Base-by-base conservation (phyloP, 2,329 filamentous ascomycete genomes). In the Xylaria hypoxylon region DNA sequence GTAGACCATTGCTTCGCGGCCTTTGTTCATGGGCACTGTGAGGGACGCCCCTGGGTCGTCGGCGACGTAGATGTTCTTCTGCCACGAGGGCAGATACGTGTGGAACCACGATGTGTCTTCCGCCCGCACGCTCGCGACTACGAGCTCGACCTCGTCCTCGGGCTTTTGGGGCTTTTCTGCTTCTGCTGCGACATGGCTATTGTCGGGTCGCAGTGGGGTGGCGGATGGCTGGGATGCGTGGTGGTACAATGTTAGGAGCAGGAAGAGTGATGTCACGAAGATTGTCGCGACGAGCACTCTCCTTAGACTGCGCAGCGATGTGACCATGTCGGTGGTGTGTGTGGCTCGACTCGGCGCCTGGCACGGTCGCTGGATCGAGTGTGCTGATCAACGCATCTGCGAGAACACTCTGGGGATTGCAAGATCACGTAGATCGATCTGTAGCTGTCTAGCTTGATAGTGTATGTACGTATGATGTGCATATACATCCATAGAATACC, bases 31-130 rank as follows among this genome's bases (percentile, higher is more conserved):
- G 2, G 82, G 78, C 15, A 88, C 84, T 0, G 82, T 85, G 68
- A 86, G 76, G 22, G 78, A 67, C 2, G 84, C 83, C 5, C 68
- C 69, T 35, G 80, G 77, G 70, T 86, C 80, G 70, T 89, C 82
- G 58, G 85, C 84, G 28, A 86, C 80, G 73, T 88, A 88, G 64
- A 87, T 80, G 65, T 80, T 85, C 73, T 83, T 82, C 65, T 81
- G 79, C 85, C 85, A 87, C 52, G 79, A 77, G 22, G 77, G 77
- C 2, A 84, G 75, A 68, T 80, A 77, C 47, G 77, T 72, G 58
- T 79, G 68, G 8, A 84, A 74, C 83, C 83, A 85, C 17, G 79
- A 71, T 2, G 75, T 75, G 62, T 79, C 72, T 56, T 80, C 77
- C 1, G 60, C 53, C 48, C 70, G 71, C 13, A 74, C 69, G 66